Percentiles rank a stretch among this genome's conserved stretches.
These are phyloP conservation scores for Endocalyx cinctus DNA, from an alignment of 2,329 filamentous ascomycete species.

Conservation along the genomic window DNA sequence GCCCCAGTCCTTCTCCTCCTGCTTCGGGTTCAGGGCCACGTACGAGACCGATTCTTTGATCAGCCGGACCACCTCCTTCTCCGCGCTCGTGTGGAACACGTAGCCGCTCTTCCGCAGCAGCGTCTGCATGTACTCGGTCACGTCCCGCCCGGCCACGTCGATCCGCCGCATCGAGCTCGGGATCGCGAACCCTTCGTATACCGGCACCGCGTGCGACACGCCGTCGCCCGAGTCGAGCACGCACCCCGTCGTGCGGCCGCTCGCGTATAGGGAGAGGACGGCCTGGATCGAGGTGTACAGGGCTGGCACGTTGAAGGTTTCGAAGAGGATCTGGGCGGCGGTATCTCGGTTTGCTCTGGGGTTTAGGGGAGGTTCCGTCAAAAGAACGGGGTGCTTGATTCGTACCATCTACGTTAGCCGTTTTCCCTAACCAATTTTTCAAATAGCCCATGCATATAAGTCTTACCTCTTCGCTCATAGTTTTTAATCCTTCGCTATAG, in stretches of 20 bases:
- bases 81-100: slow-evolving; percentile 94
- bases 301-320: slow-evolving; percentile 97
- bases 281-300: slow-evolving; percentile 97
- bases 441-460: not conserved
- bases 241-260: slow-evolving; percentile 90
- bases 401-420: slow-evolving; percentile 1
- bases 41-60: slow-evolving; percentile 97
- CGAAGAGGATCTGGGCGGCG: slow-evolving; percentile 95
- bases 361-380: slow-evolving; percentile 95
- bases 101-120: slow-evolving; percentile 88
- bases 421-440: not conserved
- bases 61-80: slow-evolving; percentile 96
- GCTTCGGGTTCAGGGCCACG: slow-evolving; percentile 82
- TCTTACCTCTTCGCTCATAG: slow-evolving; percentile 88
- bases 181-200: slow-evolving; percentile 97
- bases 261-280: slow-evolving; percentile 91
- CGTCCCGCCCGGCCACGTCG: slow-evolving; percentile 91
- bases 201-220: slow-evolving; percentile 93
- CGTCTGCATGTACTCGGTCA: slow-evolving; percentile 91
- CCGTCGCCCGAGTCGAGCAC: slow-evolving; percentile 94
- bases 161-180: slow-evolving; percentile 92
- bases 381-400: slow-evolving; percentile 83
- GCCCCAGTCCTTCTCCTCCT: slow-evolving; percentile 95
- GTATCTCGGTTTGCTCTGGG: slow-evolving; percentile 93
- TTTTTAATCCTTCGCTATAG: slow-evolving; percentile 93